Evolutionary conservation across 2,329 filamentous ascomycete genomes (phyloP).

Genomic region (Thielaviopsis punctulata): DNA sequence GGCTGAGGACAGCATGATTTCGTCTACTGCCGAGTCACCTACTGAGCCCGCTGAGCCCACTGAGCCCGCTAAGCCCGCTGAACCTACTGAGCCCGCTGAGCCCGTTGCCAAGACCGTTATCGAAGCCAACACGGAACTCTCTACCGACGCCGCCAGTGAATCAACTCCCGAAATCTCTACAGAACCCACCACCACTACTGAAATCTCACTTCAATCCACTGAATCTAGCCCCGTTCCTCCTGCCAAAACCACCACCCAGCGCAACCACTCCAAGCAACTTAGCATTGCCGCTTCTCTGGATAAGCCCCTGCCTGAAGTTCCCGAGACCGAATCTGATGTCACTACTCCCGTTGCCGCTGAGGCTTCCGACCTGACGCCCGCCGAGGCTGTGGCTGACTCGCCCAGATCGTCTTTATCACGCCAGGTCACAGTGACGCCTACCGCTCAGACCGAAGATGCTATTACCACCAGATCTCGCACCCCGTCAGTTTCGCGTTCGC

Average conservation of each 20-base stretch:
- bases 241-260: no score
- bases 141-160: conserved; percentile 19
- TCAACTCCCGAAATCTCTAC: neutral
- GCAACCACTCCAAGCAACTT: conserved; percentile 20
- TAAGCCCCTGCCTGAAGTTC: conserved; percentile 52
- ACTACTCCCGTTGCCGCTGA: conserved; percentile 26
- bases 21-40: conserved; percentile 17
- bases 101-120: conserved; percentile 23
- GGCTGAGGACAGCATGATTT: conserved; percentile 15
- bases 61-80: no score
- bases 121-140: conserved; percentile 23
- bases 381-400: conserved; percentile 16
- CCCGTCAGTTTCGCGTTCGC: neutral
- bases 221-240: no score
- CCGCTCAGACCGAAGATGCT: neutral
- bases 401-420: conserved; percentile 5
- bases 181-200: no score
- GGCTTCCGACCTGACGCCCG: conserved; percentile 19
- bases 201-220: no score
- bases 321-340: conserved; percentile 21
- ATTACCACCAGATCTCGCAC: neutral
- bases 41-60: no score
- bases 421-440: conserved; percentile 22
- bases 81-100: no score
- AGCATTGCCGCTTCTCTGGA: conserved; percentile 32